Conservation (phyloP, 352 stramenopile species). For the Sclerospora graminicola region DNA sequence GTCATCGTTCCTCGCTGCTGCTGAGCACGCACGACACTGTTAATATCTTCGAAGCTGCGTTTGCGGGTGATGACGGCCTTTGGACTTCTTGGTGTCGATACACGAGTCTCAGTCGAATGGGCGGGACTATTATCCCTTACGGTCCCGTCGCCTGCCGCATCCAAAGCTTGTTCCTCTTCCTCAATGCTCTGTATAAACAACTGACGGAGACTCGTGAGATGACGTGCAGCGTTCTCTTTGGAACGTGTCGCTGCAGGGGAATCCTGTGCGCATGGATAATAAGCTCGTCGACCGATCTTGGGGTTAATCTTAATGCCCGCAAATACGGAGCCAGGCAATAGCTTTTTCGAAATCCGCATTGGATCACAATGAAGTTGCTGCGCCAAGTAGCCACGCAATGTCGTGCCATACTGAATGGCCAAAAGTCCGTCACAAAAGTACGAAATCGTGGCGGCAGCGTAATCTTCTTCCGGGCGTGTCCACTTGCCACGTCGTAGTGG, state of each 20-base stretch:
- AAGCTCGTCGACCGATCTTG: conserved; percentile 61
- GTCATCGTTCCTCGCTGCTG: conserved; percentile 5
- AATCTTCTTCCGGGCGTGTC: conserved; percentile 56
- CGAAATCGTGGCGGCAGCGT: conserved; percentile 52
- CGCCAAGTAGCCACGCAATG: conserved; percentile 56
- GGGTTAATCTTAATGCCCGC: conserved; percentile 58
- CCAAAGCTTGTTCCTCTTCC: conserved; percentile 32
- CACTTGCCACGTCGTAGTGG: conserved; percentile 59
- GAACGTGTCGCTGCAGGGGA: conserved; percentile 28
- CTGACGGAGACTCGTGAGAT: conserved; percentile 30
- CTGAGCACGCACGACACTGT: conserved; percentile 18
- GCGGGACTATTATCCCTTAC: conserved; percentile 7
- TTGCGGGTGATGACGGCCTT: conserved; percentile 15
- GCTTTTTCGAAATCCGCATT: conserved; percentile 77
- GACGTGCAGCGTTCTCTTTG: conserved; percentile 27
- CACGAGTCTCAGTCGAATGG: conserved; percentile 3
- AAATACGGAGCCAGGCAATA: conserved; percentile 49
- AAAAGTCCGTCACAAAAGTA: conserved; percentile 61
- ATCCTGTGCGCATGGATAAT: conserved; percentile 48
- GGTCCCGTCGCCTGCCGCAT: conserved; percentile 4
- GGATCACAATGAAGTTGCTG: conserved; percentile 63
- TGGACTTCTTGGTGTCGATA: conserved; percentile 3
- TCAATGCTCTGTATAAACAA: conserved; percentile 55
- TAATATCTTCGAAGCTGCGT: conserved; percentile 33
- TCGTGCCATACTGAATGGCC: conserved; percentile 62